Base-by-base conservation (phyloP, 2,329 filamentous ascomycete species). In the Epicoccum nigrum region DNA sequence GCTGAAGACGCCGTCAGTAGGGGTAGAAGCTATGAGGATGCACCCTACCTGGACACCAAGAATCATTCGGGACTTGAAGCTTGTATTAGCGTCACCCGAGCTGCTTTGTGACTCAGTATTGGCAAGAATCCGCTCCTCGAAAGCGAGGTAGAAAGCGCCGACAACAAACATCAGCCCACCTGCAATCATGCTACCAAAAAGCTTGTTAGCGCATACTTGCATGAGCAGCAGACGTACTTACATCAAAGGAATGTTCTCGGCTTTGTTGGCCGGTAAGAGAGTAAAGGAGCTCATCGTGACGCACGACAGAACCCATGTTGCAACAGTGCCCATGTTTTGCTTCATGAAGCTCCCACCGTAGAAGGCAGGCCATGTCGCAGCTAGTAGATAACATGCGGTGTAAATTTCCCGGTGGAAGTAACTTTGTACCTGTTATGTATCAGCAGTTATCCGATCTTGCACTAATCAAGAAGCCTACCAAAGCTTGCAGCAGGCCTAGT, bases 331-430 rank as follows among this genome's bases (percentile, higher is more conserved):
- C 11, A 77, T 68, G 66, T 97, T 87, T 20, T 82, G 75, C 44
- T 76, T 80, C 7, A 97, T 59, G 64, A 99, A 97, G 0, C 79
- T 79, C 20, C 81, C 65, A 0, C 94, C 93, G 60, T 94, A 89
- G 0, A 85, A 78, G 0, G 82, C 61, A 0, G 94, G 94, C 89
- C 92, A 99, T 34, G 89, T 79, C 1, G 86, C 83, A 3, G 85
- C 92, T 3, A 92, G 60, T 20, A 92, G 65, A 67, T 92, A 99
- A 48, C 93, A 84, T 1, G 84, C 77, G 0, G 93, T 96, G 62
- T 95, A 87, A 19, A 97, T 85, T 67, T 96, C 88, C 32, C 94
- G 87, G 63, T 93, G 83, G 49, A 96, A 96, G 71, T 99, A 99
- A 42, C 91, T 92, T 75, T 96, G 80, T 17, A 94, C 92, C 90